Evolutionary conservation across 192 early-diverging fungal genomes (phyloP).

Genomic region (Coemansia sp.): DNA sequence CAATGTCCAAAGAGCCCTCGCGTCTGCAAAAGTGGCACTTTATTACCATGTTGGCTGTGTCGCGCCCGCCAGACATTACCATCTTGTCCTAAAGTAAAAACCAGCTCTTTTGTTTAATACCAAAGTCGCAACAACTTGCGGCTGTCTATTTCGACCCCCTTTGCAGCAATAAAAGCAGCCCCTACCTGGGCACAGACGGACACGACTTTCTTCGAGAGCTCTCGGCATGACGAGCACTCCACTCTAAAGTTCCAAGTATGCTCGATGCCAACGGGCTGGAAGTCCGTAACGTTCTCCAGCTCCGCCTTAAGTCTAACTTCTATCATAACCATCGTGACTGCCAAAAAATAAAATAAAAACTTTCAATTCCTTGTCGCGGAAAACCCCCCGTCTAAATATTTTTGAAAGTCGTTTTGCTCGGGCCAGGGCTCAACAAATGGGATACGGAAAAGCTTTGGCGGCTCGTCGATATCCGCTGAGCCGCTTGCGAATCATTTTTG

Average conservation of each 20-base stretch:
- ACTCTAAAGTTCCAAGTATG: conserved; percentile 50
- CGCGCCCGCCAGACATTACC: conserved; percentile 69
- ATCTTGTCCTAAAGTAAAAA: conserved; percentile 50
- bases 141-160: not conserved
- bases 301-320: conserved; percentile 59
- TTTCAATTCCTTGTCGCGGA: too few species aligned
- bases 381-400: too few species aligned
- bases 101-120: not conserved
- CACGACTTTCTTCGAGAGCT: conserved; percentile 1
- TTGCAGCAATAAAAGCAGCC: not conserved
- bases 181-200: not conserved
- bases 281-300: conserved; percentile 78
- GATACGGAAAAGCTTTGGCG: too few species aligned
- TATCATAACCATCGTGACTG: not conserved
- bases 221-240: not conserved
- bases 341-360: not conserved
- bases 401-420: too few species aligned
- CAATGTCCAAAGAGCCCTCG: conserved; percentile 61
- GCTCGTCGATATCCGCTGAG: too few species aligned
- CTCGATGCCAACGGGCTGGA: conserved; percentile 60
- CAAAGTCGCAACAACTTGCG: not conserved
- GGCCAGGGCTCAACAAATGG: too few species aligned
- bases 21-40: conserved; percentile 87
- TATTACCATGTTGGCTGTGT: conserved; percentile 86
- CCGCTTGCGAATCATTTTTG: not conserved